Evolutionary conservation across 257 asterid genomes (phyloP), one percentile per base, ranked within the genome.

Genomic region (Fraxinus cuspidata): DNA sequence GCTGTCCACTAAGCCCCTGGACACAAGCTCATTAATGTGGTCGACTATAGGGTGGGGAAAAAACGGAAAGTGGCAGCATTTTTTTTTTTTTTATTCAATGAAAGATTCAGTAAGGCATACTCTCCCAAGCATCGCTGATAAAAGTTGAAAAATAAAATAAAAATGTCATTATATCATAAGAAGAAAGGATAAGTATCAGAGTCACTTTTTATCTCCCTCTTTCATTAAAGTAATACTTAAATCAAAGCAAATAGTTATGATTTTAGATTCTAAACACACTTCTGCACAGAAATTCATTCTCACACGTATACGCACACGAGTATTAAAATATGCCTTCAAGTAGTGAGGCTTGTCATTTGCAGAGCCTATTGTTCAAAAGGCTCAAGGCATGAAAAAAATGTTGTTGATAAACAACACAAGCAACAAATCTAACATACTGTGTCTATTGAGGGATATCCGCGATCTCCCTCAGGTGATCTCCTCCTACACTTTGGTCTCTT

Each of bases 1-100:
- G 98, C 83, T 95, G 99, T 63, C 97, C 98, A 71, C 98, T 95
- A 73, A 95, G 85, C 58, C 97, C 99, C 99, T 95, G 88, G 58
- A 87, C 40, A 82, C n/a, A 78, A 73, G 63, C 60, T 27, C 63
- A 63, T 68, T 19, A 82, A 64, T 63, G 63, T 60, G 68, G 42
- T n/a, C n/a, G n/a, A 69, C 23, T 38, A 65, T 63, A 56, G 69
- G 23, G 27, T 19, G 28, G 12, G 11, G 11, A 51, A 53, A 42
- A 42, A 9, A 38, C 13, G 15, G 3, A 15, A 47, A 47, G n/a
- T 47, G 58, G 18, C 58, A 47, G 58, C 58, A 16, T 15, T 38
- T 13, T 47, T 5, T 38, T 13, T 47, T 5, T 7, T 7, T 3
- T 3, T 10, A 16, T 4, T 15, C 58, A 12, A 47, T 16, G n/a